phyloP scores from a whole-genome alignment of 148 eudicot species.

The Silene uniflora region DNA sequence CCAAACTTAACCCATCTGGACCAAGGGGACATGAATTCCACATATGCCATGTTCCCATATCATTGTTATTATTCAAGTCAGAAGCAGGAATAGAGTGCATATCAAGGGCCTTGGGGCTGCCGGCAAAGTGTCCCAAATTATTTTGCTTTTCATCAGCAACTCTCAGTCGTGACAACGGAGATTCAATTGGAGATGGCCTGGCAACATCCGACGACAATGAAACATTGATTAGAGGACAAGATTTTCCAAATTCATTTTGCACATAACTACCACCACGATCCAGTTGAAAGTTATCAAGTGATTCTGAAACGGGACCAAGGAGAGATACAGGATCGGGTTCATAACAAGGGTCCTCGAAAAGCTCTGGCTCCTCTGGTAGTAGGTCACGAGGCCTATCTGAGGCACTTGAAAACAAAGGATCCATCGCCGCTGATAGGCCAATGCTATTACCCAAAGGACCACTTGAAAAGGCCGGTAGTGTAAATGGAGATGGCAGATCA shows the following conservation, averaged over 20 bases:
- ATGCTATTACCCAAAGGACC: conserved; percentile 41
- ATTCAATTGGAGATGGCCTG: conserved; percentile 88
- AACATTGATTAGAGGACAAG: conserved; percentile 44
- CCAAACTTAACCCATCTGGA: conserved; percentile 66
- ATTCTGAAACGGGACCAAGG: conserved; percentile 96
- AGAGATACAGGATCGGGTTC: conserved; percentile 87
- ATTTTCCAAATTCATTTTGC: conserved; percentile 45
- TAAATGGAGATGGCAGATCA: conserved; percentile 71
- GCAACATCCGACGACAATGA: conserved; percentile 45
- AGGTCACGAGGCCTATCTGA: conserved; percentile 46
- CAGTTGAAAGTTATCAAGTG: conserved; percentile 80
- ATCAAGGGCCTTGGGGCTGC: conserved; percentile 56
- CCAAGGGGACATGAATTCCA: conserved; percentile 82
- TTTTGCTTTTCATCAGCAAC: conserved; percentile 57
- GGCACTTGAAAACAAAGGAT: conserved; percentile 47
- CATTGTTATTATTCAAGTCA: conserved; percentile 39
- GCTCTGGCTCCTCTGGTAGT: conserved; percentile 80
- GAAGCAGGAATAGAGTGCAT: conserved; percentile 32
- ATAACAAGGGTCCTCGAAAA: conserved; percentile 97
- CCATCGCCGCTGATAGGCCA: conserved; percentile 47
- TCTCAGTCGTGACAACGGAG: conserved; percentile 73
- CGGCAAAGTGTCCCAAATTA: conserved; percentile 41
- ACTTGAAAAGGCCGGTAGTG: conserved; percentile 53
- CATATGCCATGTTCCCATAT: conserved; percentile 83
- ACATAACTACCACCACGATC: conserved; percentile 67